Conservation (phyloP, 2,329 filamentous ascomycete genomes). For the Chrysosphaeria jannelii region DNA sequence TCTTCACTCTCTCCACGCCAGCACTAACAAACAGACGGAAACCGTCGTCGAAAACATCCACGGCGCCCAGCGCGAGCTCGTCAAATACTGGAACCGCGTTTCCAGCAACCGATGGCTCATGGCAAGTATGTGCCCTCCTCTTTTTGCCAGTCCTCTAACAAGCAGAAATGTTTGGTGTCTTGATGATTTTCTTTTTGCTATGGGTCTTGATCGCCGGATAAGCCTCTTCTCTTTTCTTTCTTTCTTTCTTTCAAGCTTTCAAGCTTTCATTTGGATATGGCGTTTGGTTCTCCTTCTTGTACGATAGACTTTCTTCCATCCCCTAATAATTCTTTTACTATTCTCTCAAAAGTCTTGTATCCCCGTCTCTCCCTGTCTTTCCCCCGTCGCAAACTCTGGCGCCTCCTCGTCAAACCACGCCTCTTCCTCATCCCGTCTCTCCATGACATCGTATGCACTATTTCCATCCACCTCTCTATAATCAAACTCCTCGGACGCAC, state of each 20-base stretch:
- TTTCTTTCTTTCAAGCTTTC: no score
- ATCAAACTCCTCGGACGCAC: conserved; percentile 34
- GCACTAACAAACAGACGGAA: conserved; percentile 25
- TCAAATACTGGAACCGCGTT: conserved; percentile 91
- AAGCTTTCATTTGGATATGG: no score
- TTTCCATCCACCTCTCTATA: conserved; percentile 40
- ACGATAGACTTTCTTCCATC: not conserved
- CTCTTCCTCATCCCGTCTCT: conserved; percentile 33
- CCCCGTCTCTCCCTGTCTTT: conserved; percentile 24
- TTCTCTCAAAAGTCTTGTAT: conserved; percentile 33
- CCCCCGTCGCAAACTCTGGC: conserved; percentile 27
- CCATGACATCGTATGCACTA: conserved; percentile 36
- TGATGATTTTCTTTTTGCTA: conserved; percentile 79
- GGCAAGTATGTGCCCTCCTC: conserved; percentile 20
- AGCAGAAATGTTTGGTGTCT: conserved; percentile 42
- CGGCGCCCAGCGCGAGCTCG: conserved; percentile 72
- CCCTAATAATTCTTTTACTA: no score
- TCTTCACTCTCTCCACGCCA: not conserved
- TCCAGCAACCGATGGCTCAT: conserved; percentile 89
- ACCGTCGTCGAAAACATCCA: conserved; percentile 97
- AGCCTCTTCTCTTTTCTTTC: no score
- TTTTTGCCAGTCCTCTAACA: not conserved
- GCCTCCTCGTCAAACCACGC: conserved; percentile 58
- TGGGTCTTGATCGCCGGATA: conserved; percentile 37
- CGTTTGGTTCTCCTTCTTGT: no score